Conservation (phyloP, 495 filamentous ascomycete species). For the Neurospora sp. region DNA sequence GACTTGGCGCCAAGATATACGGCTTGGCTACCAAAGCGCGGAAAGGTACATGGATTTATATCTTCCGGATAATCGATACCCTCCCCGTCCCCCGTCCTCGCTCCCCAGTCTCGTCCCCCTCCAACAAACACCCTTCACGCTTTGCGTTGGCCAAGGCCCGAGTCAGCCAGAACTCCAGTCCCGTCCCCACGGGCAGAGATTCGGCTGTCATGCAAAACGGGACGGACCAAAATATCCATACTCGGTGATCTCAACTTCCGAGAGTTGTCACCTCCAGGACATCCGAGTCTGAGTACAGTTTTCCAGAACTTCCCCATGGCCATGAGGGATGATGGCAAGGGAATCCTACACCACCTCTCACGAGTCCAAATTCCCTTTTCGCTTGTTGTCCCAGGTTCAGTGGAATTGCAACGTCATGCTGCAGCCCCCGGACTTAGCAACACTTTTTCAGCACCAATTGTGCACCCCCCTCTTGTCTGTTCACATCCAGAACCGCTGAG, state of each 20-base stretch:
- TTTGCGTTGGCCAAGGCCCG: not conserved
- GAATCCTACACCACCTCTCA: not conserved
- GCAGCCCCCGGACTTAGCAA: not conserved
- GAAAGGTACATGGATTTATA: no score
- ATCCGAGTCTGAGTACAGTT: not conserved
- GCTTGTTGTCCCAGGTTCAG: not conserved
- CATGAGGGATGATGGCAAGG: not conserved
- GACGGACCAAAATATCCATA: not conserved
- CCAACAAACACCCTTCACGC: not conserved
- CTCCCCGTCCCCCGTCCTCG: not conserved
- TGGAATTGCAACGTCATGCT: not conserved
- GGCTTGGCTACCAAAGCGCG: no score
- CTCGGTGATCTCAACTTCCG: not conserved
- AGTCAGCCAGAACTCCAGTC: not conserved
- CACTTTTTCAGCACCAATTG: not conserved
- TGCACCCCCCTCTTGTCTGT: not conserved
- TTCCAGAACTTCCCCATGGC: not conserved
- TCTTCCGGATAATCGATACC: no score
- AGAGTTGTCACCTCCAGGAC: not conserved
- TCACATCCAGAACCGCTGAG: not conserved
- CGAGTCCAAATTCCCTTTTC: not conserved
- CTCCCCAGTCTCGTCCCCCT: not conserved
- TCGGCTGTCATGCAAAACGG: not conserved
- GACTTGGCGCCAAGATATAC: no score
- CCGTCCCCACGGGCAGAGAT: not conserved